phyloP scores from a whole-genome alignment of 2,329 filamentous ascomycete genomes.

The Aspergillus sp. region DNA sequence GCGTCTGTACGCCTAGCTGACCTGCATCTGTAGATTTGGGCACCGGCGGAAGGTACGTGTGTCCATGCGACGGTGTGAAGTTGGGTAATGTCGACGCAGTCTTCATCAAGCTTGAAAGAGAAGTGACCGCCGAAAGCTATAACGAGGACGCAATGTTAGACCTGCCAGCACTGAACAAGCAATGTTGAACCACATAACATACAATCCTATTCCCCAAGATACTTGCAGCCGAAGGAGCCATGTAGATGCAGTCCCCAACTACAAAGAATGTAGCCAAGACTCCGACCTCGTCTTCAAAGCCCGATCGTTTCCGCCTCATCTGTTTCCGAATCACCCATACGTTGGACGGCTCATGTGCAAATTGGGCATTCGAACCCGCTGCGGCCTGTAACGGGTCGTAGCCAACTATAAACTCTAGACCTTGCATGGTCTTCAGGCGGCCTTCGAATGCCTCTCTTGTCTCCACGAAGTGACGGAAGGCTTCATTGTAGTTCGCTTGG shows the following conservation, averaged over 20 bases:
- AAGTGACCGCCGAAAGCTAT: conserved; percentile 57
- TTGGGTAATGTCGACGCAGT: conserved; percentile 54
- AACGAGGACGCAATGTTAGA: background rate
- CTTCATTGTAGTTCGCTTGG: conserved; percentile 52
- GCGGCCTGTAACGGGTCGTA: conserved; percentile 55
- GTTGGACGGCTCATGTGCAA: conserved; percentile 48
- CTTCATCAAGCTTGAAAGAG: conserved; percentile 56
- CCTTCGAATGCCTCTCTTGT: conserved; percentile 59
- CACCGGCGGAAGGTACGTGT: conserved; percentile 57
- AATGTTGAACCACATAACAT: conserved; percentile 22
- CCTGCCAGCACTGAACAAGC: background rate
- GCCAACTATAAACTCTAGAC: conserved; percentile 60
- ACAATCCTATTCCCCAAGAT: conserved; percentile 57
- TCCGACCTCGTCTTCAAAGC: conserved; percentile 50
- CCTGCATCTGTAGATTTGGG: conserved; percentile 40
- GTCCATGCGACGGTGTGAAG: conserved; percentile 60
- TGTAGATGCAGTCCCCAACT: conserved; percentile 60
- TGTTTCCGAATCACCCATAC: conserved; percentile 65
- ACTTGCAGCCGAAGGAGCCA: conserved; percentile 61
- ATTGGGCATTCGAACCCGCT: conserved; percentile 40
- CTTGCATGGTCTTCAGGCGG: conserved; percentile 54
- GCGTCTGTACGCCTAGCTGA: conserved; percentile 34
- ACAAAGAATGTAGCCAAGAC: conserved; percentile 61
- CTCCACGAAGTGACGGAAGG: conserved; percentile 51
- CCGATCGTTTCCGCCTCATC: conserved; percentile 46